Evolutionary conservation across 345 rosid genomes (phyloP), one percentile per base, ranked within the genome.

Genomic region (Eucalyptus microcorys): DNA sequence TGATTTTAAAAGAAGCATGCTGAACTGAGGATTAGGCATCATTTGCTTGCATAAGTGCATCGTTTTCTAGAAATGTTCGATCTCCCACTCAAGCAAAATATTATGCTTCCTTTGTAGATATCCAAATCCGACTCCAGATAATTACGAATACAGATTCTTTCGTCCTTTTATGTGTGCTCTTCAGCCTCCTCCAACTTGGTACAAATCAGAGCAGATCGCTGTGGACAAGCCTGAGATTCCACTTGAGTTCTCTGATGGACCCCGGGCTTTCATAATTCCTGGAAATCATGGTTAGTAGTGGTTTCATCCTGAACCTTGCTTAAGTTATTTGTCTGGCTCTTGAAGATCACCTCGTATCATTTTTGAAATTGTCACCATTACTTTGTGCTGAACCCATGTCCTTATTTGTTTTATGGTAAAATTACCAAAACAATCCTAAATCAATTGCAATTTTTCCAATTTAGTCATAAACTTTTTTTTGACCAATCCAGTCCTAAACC

Each of bases 131-230:
- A 97, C 99, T 84, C 90, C 93, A 85, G 97, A 95, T 90, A 95
- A 97, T 40, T 98, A 98, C 89, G 98, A 97, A 91, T 94, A 91
- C 91, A 97, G 99, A 90, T 93, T 98, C 86, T 95, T 98, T 91
- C 86, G 95, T 89, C 99, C 99, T 84, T 98, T 98, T 91, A 99
- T 97, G 91, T 95, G 94, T 94, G 99, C 99, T 45, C 94, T 98
- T 59, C 99, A 95, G 92, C 99, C 98, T 89, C 99, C 98, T 89
- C 99, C 99, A 22, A 87, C 92, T 24, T 97, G 96, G 94, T 96
- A 94, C 90, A 93, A 92, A 90, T 92, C 89, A 19, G 95, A 93
- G 90, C 94, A 95, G 88, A 91, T 98, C 80, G 97, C 98, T 88
- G 95, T 92, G 83, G 94, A 94, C 91, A 98, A 98, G 92, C 98